These are phyloP conservation scores for Beauveria scarabaeidicola DNA, from an alignment of 2,329 filamentous ascomycete species.

Conservation along the genomic window DNA sequence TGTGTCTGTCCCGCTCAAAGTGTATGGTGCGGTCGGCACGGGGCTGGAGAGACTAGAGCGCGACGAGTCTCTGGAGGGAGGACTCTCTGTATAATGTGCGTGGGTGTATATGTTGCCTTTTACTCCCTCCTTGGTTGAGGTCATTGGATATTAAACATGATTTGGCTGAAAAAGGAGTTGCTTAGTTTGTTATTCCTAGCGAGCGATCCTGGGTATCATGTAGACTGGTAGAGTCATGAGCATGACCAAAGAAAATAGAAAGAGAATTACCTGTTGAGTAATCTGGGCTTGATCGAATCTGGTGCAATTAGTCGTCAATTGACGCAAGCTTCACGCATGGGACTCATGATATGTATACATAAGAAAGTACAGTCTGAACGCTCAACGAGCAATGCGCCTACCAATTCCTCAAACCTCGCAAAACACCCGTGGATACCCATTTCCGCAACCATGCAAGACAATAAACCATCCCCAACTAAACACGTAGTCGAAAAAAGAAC, in stretches of 20 bases:
- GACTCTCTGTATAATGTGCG: slow-evolving; percentile 27
- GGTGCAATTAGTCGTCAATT: no score
- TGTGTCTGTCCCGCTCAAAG: slow-evolving; percentile 71
- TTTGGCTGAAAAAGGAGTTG: neutral
- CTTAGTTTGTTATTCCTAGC: neutral
- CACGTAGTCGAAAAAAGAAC: neutral
- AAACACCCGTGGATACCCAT: neutral
- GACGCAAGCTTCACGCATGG: neutral
- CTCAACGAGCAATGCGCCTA: neutral
- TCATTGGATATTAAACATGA: slow-evolving; percentile 5
- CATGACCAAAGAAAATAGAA: neutral
- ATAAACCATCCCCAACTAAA: neutral
- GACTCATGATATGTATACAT: neutral
- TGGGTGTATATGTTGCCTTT: neutral
- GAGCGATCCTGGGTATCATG: neutral
- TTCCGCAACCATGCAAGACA: neutral
- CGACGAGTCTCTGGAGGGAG: slow-evolving; percentile 44
- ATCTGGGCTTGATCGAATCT: neutral
- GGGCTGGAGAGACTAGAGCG: slow-evolving; percentile 48
- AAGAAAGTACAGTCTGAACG: neutral
- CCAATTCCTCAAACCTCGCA: neutral
- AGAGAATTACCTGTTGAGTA: neutral
- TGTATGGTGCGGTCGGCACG: slow-evolving; percentile 60
- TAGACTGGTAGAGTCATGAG: neutral
- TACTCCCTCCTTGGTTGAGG: neutral